Evolutionary conservation across 768 basidiomycete genomes (phyloP).

Genomic region (Russula brevipes): DNA sequence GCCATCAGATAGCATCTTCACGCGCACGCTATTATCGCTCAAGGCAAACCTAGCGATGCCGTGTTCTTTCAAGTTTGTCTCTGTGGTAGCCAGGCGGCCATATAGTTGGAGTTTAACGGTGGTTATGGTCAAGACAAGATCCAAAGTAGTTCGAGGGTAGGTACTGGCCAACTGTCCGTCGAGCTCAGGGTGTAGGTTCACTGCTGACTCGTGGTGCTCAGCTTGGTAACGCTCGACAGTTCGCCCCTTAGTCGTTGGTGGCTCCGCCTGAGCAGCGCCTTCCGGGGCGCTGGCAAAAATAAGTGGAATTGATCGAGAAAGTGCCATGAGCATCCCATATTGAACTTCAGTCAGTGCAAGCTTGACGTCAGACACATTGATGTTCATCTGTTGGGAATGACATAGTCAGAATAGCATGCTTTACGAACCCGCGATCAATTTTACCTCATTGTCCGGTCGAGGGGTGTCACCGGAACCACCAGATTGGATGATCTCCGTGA

Average conservation of each 20-base stretch:
- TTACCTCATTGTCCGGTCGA: slow-evolving; percentile 73
- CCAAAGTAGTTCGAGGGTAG: slow-evolving; percentile 58
- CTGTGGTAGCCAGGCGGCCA: slow-evolving; percentile 54
- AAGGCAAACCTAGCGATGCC: slow-evolving; percentile 85
- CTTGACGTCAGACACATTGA: slow-evolving; percentile 79
- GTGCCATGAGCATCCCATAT: slow-evolving; percentile 62
- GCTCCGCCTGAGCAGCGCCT: slow-evolving; percentile 32
- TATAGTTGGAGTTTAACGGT: slow-evolving; percentile 83
- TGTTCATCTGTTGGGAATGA: slow-evolving; percentile 45
- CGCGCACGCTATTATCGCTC: slow-evolving; percentile 68
- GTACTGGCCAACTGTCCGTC: slow-evolving; percentile 31
- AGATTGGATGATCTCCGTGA: slow-evolving; percentile 61
- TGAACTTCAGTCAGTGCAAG: slow-evolving; percentile 80
- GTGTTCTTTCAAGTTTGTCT: slow-evolving; percentile 58
- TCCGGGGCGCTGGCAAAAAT: slow-evolving; percentile 51
- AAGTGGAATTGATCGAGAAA: slow-evolving; percentile 64
- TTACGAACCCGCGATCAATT: slow-evolving; percentile 12
- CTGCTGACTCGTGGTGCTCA: slow-evolving; percentile 22
- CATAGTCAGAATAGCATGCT: slow-evolving; percentile 1
- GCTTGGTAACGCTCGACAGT: slow-evolving; percentile 15
- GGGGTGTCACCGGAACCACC: slow-evolving; percentile 45
- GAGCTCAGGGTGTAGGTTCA: slow-evolving; percentile 58
- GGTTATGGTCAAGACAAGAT: slow-evolving; percentile 65
- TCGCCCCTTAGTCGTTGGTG: slow-evolving; percentile 24
- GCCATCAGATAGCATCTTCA: slow-evolving; percentile 78